Evolutionary conservation across 2,329 filamentous ascomycete species (phyloP).

Genomic region (Pseudogymnoascus sp.): DNA sequence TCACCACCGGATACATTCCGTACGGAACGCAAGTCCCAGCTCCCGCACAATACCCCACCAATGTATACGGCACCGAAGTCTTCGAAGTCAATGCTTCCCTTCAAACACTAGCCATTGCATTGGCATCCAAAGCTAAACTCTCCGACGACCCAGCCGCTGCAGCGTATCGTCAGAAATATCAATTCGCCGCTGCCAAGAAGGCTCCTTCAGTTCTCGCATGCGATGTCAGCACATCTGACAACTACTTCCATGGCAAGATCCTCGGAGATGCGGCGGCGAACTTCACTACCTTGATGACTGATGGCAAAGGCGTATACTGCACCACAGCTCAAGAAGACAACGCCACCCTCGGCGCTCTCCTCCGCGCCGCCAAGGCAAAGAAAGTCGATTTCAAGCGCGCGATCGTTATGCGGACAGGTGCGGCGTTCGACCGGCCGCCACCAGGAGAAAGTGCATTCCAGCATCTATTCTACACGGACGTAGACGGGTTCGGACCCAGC

Average conservation of each 20-base stretch:
- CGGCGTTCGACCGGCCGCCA: conserved; percentile 64
- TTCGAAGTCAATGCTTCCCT: conserved; percentile 57
- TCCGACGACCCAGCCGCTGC: conserved; percentile 42
- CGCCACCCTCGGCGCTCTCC: conserved; percentile 56
- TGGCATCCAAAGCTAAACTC: conserved; percentile 45
- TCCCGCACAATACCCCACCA: conserved; percentile 49
- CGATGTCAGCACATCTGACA: conserved; percentile 62
- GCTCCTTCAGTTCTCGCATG: conserved; percentile 53
- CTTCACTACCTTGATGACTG: conserved; percentile 56
- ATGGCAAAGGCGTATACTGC: conserved; percentile 60
- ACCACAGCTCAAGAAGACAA: conserved; percentile 68
- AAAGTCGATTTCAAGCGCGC: conserved; percentile 58
- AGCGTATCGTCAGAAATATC: conserved; percentile 49
- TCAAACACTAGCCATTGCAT: conserved; percentile 42
- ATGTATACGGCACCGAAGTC: conserved; percentile 61
- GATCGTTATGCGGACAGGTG: conserved; percentile 60
- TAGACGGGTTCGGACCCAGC: conserved; percentile 57
- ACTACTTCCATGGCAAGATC: conserved; percentile 58
- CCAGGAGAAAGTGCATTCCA: conserved; percentile 46
- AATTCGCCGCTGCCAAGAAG: conserved; percentile 37
- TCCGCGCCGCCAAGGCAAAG: conserved; percentile 49
- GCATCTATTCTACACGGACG: conserved; percentile 51
- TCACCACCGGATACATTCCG: conserved; percentile 60
- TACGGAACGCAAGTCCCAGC: conserved; percentile 42
- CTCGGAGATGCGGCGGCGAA: conserved; percentile 58